Evolutionary conservation across 2,329 filamentous ascomycete species (phyloP).

Genomic region (Zasmidium citrigriseum): DNA sequence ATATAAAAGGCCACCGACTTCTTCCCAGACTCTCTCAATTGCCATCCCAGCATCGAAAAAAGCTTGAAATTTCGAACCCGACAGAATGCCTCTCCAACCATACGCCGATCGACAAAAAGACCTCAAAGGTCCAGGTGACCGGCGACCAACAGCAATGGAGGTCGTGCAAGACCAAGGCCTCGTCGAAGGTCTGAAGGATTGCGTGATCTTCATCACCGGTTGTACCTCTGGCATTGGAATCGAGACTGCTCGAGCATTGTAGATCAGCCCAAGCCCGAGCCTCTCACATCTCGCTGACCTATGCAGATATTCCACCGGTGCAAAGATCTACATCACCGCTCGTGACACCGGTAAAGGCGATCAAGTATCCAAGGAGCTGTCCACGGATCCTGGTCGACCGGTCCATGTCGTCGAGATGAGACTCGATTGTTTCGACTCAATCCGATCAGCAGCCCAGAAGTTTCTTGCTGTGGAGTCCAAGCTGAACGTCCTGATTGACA

Average conservation of each 20-base stretch:
- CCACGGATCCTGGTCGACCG: background rate
- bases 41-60: too few species aligned
- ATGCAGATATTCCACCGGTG: slow-evolving; percentile 37
- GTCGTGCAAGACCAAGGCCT: slow-evolving; percentile 16
- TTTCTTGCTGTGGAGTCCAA: slow-evolving; percentile 18
- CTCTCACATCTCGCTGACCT: background rate
- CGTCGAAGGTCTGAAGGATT: slow-evolving; percentile 31
- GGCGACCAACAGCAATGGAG: slow-evolving; percentile 3
- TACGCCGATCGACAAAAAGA: slow-evolving; percentile 2
- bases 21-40: background rate
- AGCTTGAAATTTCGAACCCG: background rate
- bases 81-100: slow-evolving; percentile 1
- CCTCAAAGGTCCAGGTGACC: slow-evolving; percentile 14
- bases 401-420: slow-evolving; percentile 4
- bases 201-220: slow-evolving; percentile 40
- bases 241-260: slow-evolving; percentile 42
- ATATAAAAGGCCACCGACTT: background rate
- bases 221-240: slow-evolving; percentile 41
- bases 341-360: slow-evolving; percentile 41
- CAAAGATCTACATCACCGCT: slow-evolving; percentile 43
- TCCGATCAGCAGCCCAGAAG: slow-evolving; percentile 28
- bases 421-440: slow-evolving; percentile 24
- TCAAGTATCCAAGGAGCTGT: background rate
- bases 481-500: slow-evolving; percentile 26
- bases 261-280: background rate